Evolutionary conservation across 179 eudicot species (phyloP).

Genomic region (Actinidia arguta): DNA sequence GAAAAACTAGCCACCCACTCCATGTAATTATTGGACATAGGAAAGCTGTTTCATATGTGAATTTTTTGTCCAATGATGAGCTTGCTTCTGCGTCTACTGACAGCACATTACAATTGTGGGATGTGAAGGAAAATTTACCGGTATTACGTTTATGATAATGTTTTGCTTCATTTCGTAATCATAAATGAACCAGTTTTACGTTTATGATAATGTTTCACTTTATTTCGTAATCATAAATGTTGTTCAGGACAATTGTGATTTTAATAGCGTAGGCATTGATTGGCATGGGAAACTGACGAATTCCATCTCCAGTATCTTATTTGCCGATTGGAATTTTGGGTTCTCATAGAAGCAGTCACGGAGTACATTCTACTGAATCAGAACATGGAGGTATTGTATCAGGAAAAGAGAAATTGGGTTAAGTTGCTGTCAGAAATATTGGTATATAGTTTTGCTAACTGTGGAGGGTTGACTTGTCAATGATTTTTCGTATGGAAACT

Average conservation of each 20-base stretch:
- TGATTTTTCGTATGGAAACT: not conserved
- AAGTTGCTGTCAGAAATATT: not conserved
- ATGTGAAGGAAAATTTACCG: slow-evolving; percentile 63
- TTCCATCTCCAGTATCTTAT: not conserved
- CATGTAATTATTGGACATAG: slow-evolving; percentile 73
- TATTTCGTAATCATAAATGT: not conserved
- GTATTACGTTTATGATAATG: slow-evolving; percentile 15
- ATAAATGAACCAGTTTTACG: slow-evolving; percentile 30
- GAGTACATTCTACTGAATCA: not conserved
- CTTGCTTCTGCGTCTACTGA: slow-evolving; percentile 86
- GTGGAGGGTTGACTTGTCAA: not conserved
- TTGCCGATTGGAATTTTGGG: not conserved
- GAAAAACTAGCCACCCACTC: slow-evolving; percentile 62
- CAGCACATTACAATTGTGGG: slow-evolving; percentile 79
- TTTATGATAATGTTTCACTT: not conserved
- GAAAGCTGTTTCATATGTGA: slow-evolving; percentile 80
- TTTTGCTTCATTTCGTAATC: not conserved
- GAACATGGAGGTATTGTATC: not conserved
- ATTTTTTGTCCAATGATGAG: slow-evolving; percentile 68
- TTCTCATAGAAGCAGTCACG: not conserved
- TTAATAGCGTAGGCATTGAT: not conserved
- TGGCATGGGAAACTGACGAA: not conserved
- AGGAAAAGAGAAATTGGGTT: not conserved
- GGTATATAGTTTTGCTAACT: not conserved
- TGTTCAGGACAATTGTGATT: not conserved